Conservation (phyloP, 495 filamentous ascomycete species). For the Penicillium riverlandense region DNA sequence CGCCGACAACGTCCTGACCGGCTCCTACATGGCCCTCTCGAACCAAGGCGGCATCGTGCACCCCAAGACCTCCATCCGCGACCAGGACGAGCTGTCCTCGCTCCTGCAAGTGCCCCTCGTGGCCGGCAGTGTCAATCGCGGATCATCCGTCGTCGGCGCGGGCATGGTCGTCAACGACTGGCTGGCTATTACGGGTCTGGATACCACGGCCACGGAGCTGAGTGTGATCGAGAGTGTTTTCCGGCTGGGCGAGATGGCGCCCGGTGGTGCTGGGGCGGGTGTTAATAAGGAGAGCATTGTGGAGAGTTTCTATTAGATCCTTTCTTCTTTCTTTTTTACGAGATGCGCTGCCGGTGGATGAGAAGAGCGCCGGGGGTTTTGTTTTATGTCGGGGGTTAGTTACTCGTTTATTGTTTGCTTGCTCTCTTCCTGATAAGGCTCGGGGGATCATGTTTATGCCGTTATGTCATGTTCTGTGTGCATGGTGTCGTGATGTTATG, state of each 20-base stretch:
- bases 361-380: too few relatives aligned
- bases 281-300: slow-evolving; percentile 95
- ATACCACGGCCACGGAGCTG: slow-evolving; percentile 94
- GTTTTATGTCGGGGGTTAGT: too few relatives aligned
- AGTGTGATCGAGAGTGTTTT: slow-evolving; percentile 96
- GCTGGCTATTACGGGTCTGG: slow-evolving; percentile 93
- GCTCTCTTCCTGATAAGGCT: too few relatives aligned
- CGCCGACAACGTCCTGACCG: slow-evolving; percentile 91
- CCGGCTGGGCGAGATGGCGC: slow-evolving; percentile 68
- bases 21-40: slow-evolving; percentile 89
- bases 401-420: too few relatives aligned
- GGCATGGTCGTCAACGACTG: slow-evolving; percentile 99
- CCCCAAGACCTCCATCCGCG: slow-evolving; percentile 91
- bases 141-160: slow-evolving; percentile 87
- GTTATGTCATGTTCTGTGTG: too few relatives aligned
- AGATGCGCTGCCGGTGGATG: too few relatives aligned
- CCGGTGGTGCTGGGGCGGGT: slow-evolving; percentile 51
- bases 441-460: too few relatives aligned
- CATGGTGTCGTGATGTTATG: background rate
- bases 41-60: slow-evolving; percentile 97
- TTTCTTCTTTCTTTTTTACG: slow-evolving; percentile 3
- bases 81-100: slow-evolving; percentile 93
- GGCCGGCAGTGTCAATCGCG: slow-evolving; percentile 87
- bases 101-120: slow-evolving; percentile 94
- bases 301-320: slow-evolving; percentile 84